phyloP scores from a whole-genome alignment of 768 basidiomycete species.

The Amanita muscaria region DNA sequence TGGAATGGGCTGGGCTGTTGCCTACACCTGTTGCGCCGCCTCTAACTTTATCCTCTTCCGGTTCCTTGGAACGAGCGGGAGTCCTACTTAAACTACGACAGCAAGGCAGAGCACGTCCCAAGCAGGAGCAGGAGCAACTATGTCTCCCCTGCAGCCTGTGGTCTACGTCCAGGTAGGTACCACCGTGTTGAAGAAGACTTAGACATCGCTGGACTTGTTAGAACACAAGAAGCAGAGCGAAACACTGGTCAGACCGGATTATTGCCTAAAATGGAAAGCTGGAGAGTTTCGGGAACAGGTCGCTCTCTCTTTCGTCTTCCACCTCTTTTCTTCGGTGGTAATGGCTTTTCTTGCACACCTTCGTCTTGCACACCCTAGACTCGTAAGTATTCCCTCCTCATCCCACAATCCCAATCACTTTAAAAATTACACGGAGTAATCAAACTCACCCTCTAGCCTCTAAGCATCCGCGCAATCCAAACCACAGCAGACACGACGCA shows the following conservation, averaged over 20 bases:
- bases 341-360: conserved; percentile 4
- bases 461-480: conserved; percentile 52
- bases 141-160: no score
- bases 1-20: conserved; percentile 28
- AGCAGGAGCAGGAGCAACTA: no score
- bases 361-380: conserved; percentile 1
- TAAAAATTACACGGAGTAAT: not conserved
- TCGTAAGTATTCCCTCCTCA: not conserved
- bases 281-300: not conserved
- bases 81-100: no score
- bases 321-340: not conserved
- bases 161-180: conserved; percentile 3
- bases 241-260: no score
- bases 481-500: conserved; percentile 77
- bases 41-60: not conserved
- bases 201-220: conserved; percentile 39
- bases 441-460: no score
- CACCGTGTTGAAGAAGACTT: conserved; percentile 43
- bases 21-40: not conserved
- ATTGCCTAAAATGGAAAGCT: no score
- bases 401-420: not conserved
- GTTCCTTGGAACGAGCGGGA: conserved; percentile 10
- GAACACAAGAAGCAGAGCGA: conserved; percentile 35
- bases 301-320: not conserved
- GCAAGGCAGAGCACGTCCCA: conserved; percentile 22